Evolutionary conservation across 2,329 filamentous ascomycete species (phyloP), one percentile per base, ranked within the genome.

Genomic region (Bipolaris oryzae): DNA sequence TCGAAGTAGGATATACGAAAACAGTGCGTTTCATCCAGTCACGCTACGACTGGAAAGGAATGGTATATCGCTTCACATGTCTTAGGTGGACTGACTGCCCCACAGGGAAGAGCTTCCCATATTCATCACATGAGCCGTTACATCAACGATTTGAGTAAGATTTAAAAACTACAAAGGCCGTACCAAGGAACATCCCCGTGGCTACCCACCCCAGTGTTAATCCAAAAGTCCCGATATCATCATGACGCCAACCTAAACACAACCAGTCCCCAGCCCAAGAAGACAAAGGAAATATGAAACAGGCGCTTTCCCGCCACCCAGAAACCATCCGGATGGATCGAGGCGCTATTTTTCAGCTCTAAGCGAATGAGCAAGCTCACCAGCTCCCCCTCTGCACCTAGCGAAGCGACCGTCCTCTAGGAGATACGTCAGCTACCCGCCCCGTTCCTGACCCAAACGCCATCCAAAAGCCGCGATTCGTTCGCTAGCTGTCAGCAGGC

Each of bases 401-500:
- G 47, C 49, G 28, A 38, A 33, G 50, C 42, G 35, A 45, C 60
- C 56, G 58, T 55, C 54, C 35, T 52, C 44, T 57, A 53, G 20
- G 53, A 45, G 52, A 58, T 58, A 55, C 60, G 55, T 57, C 52
- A 53, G 52, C 49, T 59, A 53, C 55, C 57, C 43, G 50, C 55
- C 45, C 50, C 45, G 51, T 53, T 31, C 53, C 28, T 55, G 37
- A 53, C 38, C 55, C 47, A 46, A 37, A 48, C 21, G 21, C 41
- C 51, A 43, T 53, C 52, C 39, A 50, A 52, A 60, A 45, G 57
- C 57, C 55, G 64, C 66, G 50, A 72, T 73, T 74, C 70, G 71
- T 60, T 68, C 66, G 69, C 62, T 64, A 66, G 58, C 54, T 48
- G 54, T 53, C 28, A 37, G 57, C 67, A 67, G 66, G 66, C 69